phyloP scores from a whole-genome alignment of 768 basidiomycete species.

The Lactarius trivialis region DNA sequence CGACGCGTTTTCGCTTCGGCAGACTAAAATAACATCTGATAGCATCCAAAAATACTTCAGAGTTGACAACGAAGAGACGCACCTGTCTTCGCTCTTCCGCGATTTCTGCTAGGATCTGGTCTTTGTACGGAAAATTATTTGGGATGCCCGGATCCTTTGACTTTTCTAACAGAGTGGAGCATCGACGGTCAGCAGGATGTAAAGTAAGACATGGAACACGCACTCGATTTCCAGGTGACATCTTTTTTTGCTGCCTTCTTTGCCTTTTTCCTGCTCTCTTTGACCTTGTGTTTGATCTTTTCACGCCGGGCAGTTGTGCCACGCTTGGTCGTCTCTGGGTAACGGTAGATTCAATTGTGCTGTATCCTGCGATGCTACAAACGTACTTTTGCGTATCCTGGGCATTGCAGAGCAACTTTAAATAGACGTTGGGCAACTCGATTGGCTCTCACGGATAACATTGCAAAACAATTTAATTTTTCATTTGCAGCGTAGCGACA shows the following conservation, averaged over 20 bases:
- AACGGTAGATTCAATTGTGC: not conserved
- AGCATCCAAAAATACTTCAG: not conserved
- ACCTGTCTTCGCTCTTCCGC: constrained; percentile 75
- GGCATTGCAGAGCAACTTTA: constrained; percentile 13
- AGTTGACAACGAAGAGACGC: constrained; percentile 25
- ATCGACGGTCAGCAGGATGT: not conserved
- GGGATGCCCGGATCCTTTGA: constrained; percentile 92
- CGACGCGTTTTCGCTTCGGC: constrained; percentile 69
- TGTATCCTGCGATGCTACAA: not conserved
- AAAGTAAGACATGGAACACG: constrained; percentile 28
- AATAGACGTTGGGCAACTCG: not conserved
- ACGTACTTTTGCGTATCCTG: constrained; percentile 26
- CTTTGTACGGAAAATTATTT: constrained; percentile 90
- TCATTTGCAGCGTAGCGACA: not conserved
- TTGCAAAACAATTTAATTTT: constrained; percentile 1
- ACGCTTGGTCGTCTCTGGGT: constrained; percentile 77
- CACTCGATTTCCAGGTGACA: constrained; percentile 84
- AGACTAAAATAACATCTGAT: constrained; percentile 37
- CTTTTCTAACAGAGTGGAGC: constrained; percentile 43
- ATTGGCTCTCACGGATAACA: not conserved
- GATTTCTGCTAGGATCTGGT: constrained; percentile 87
- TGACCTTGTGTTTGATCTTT: constrained; percentile 66
- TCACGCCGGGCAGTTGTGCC: constrained; percentile 64
- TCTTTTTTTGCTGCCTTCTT: constrained; percentile 73
- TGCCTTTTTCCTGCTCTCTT: constrained; percentile 71